Base-by-base conservation (phyloP, 179 eudicot genomes). In the Actinidia arguta region DNA sequence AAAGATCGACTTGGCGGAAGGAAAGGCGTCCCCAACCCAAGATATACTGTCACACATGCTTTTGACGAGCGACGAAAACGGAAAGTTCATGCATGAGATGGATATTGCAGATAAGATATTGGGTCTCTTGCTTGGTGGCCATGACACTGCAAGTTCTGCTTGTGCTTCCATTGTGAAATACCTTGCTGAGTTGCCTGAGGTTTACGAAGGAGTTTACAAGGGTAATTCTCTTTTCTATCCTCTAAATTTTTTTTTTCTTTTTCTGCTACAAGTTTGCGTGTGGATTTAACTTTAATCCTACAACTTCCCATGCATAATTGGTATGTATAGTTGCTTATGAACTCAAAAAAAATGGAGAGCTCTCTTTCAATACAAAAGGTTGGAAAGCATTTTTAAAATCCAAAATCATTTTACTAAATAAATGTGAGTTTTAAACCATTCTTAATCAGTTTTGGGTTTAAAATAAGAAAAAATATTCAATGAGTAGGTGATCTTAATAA, bases 121-220 rank as follows among this genome's bases (percentile, higher is more conserved):
- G 79, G 79, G 79, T 11, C 48, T 81, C 78, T 46, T 81, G 54
- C 11, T 81, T 24, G 83, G 78, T 31, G 78, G 83, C 42, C 83
- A 81, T 54, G 83, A 81, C 76, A 72, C 76, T 2, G 76, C 58
- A 12, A 72, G 58, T 20, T 47, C 76, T 27, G 13, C 76, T 9
- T 72, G 76, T 48, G 76, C 76, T 48, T 46, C 76, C 56, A 72
- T 72, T 46, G 76, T 48, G 4, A 72, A 73, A 42, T 73, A n/a
- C 1, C 77, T 73, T 14, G 77, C 77, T 24, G 77, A 73, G 59
- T 46, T 73, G 42, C 77, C 77, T 1, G 61, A 73, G 61, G 77
- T 73, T 7, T 73, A 73, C 44, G 77, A 73, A 22, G 61, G 77
- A 50, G 77, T 73, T 25, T 73, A 73, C 44, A 73, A 73, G 24